Evolutionary conservation across 192 early-diverging fungal species (phyloP), one percentile per base, ranked within the genome.

Genomic region (Funneliformis mosseae): DNA sequence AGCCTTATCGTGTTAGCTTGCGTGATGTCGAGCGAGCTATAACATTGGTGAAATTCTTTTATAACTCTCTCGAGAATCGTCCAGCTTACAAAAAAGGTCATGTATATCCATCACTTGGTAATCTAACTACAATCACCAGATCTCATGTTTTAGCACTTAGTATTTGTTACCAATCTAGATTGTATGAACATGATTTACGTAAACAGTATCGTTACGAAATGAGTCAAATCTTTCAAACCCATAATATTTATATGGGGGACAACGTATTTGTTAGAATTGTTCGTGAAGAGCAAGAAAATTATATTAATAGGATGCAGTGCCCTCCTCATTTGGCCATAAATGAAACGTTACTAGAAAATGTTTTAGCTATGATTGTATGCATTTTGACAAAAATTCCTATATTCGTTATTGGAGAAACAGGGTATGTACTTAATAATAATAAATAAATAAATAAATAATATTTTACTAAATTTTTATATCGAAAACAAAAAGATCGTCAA

Each of bases 321-420:
- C 18, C 50, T 18, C 4, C 14, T 55, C 4, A 55, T 55, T 21
- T 55, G 21, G 50, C 21, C 4, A 55, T n/a, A 39, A 73, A 74
- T 45, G 78, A 79, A 21, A 68, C 78, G 7, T 38, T 79, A 18
- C 8, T 79, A 38, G 78, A 79, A n/a, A 79, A 79, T 79, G 25
- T 67, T 16, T 38, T 79, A 4, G 39, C 28, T n/a, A 74, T 79
- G 78, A 70, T 23, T 18, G 78, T 79, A 76, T 79, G 78, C 38
- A 79, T 79, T 14, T 74, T 79, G 68, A 79, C 28, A 5, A 23
- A n/a, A 50, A 79, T 79, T 74, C 78, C 78, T 33, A 41, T 79
- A 38, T 79, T 79, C 41, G n/a, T 79, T 28, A 43, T 79, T 23
- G 78, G 78, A 64, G 78, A 33, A 28, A 73, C 78, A 10, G 78